A percentile compares a stretch with the other conserved stretches of the same genome.
Evolutionary conservation across 176 grass and related monocot species (phyloP).

Genomic region (Urochloa ruziziensis): DNA sequence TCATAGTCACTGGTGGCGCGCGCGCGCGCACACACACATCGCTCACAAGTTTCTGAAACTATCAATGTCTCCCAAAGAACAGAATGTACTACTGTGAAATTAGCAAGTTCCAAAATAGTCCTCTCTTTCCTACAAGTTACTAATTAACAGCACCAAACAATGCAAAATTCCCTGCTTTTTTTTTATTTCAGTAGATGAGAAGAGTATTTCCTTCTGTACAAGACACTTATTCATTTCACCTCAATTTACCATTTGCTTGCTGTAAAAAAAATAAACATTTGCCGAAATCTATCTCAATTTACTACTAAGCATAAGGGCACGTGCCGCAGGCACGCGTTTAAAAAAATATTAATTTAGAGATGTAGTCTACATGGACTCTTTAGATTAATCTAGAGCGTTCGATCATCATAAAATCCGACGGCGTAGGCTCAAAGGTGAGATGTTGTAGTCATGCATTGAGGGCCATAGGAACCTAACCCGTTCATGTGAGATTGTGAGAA

Average conservation of each 20-base stretch:
- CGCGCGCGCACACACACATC: no score
- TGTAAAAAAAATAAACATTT: background rate
- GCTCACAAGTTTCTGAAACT: background rate
- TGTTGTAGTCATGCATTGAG: no score
- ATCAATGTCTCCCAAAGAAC: background rate
- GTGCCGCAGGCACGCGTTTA: no score
- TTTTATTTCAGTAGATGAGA: background rate
- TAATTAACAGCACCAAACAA: background rate
- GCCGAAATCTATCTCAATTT: background rate
- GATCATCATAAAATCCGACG: no score
- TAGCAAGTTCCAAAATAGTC: background rate
- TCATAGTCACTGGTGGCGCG: background rate
- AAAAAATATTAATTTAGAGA: no score
- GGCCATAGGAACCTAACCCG: no score
- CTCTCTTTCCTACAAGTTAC: background rate
- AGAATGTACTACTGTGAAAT: background rate
- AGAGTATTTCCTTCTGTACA: slow-evolving; percentile 31
- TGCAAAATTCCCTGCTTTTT: background rate
- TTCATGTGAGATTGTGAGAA: no score
- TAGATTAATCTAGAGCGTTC: no score
- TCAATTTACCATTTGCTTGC: background rate
- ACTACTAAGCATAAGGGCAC: no score
- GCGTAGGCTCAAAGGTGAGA: no score
- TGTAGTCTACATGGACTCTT: no score
- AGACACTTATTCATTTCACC: background rate